Evolutionary conservation across 23 red algal species (phyloP), one percentile per base, ranked within the genome.

Genomic region (Gracilaria gracilis): DNA sequence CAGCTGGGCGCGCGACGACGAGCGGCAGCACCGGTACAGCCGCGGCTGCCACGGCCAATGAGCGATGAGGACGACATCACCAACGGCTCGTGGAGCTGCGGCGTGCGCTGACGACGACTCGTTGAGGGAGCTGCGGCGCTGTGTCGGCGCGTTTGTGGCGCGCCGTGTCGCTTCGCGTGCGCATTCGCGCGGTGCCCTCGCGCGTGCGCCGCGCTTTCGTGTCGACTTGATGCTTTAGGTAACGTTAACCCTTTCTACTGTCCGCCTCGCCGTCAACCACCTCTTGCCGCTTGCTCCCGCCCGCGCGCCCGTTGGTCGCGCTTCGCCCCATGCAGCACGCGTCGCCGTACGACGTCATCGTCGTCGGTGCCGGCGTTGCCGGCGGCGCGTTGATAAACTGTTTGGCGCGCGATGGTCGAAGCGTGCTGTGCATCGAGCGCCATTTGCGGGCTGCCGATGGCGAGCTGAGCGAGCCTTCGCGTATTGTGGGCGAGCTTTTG

Each of bases 301-400:
- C 42, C 42, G 4, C 11, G 11, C 42, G 11, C 42, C 11, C 42
- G 42, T 4, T 11, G 42, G 5, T 4, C 11, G 42, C 42, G 42
- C 42, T 46, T 46, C 5, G 42, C 42, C 36, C 79, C 53, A 82
- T 82, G 79, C 79, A 4, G 29, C 21, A 3, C 4, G 23, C 21
- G 25, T 62, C 53, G 23, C 20, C 16, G 17, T 86, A 94, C 75
- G 97, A 98, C 59, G 97, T 98, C 39, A 93, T 98, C 27, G 93
- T 98, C 25, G 97, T 98, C 3, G 97, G 97, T 23, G 97, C 97
- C 49, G 97, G 97, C n/a, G 97, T 98, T 0, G 97, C 97, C 23
- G 97, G 97, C 59, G 97, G 89, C 39, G 75, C 97, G 34, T 74
- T 98, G 27, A 92, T 92, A 46, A 96, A 88, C 61, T 91, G 93